These are phyloP conservation scores for Lecanosticta acicola DNA, from an alignment of 2,329 filamentous ascomycete species.

Conservation along the genomic window DNA sequence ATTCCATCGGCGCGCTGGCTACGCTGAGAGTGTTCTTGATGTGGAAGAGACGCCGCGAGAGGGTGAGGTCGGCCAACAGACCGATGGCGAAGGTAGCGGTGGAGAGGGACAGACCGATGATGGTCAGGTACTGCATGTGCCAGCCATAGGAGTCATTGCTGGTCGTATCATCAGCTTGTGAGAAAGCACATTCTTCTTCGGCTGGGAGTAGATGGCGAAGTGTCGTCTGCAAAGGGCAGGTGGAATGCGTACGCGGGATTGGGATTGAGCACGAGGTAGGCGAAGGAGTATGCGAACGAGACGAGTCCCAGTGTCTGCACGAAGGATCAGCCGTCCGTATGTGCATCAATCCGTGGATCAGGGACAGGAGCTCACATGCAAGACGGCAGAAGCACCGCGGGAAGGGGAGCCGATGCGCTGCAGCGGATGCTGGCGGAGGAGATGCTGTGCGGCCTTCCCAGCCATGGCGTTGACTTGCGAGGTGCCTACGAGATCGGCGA, in stretches of 20 bases:
- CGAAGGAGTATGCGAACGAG: constrained; percentile 43
- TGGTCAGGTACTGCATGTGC: constrained; percentile 68
- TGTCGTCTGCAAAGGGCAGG: neutral
- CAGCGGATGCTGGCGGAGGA: constrained; percentile 50
- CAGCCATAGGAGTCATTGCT: constrained; percentile 60
- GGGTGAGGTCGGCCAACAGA: constrained; percentile 59
- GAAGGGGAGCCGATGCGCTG: constrained; percentile 64
- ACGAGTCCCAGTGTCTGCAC: constrained; percentile 35
- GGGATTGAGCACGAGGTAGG: constrained; percentile 35
- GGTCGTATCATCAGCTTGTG: constrained; percentile 19
- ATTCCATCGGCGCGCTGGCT: constrained; percentile 62
- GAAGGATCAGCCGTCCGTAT: neutral
- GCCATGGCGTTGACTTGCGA: constrained; percentile 1
- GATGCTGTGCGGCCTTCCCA: constrained; percentile 18
- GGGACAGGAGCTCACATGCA: constrained; percentile 47
- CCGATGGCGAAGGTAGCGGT: constrained; percentile 57
- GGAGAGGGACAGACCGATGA: constrained; percentile 61
- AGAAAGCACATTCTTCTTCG: too few relatives aligned
- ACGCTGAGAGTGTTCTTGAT: constrained; percentile 64
- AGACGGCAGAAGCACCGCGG: constrained; percentile 54
- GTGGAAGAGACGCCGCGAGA: constrained; percentile 54
- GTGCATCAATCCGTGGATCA: neutral
- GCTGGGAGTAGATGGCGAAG: neutral
- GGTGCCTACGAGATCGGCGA: too few relatives aligned
- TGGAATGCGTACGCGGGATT: constrained; percentile 36